Conservation (phyloP, 139 green algal species). For the Coelastrella sp. region DNA sequence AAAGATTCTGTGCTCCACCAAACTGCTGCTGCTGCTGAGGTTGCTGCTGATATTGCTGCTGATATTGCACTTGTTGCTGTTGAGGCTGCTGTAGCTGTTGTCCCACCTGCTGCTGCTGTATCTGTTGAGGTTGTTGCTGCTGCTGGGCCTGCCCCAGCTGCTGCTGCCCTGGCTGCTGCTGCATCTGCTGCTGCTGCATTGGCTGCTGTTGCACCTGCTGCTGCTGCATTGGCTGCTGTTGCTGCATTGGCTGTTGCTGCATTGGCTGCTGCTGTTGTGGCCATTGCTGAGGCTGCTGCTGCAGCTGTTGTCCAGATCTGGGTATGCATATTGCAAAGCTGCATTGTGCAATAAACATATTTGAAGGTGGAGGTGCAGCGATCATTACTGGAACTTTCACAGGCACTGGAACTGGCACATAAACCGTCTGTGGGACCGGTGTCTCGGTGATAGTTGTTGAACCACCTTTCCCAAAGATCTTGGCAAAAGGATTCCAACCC, state of each 20-base stretch:
- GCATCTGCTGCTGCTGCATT: not conserved
- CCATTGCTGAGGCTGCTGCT: not conserved
- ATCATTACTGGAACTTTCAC: not conserved
- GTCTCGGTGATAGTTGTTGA: not conserved
- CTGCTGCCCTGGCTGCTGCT: not conserved
- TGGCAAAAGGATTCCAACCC: slow-evolving; percentile 3
- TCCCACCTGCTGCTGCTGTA: not conserved
- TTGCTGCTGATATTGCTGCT: not conserved
- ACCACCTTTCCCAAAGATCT: not conserved
- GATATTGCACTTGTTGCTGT: not conserved
- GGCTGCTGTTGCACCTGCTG: not conserved
- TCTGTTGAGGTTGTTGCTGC: not conserved
- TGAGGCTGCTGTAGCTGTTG: not conserved
- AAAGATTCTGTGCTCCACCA: not conserved
- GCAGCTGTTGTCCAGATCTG: not conserved
- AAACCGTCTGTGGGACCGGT: not conserved
- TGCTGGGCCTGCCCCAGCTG: not conserved
- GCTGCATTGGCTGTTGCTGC: not conserved
- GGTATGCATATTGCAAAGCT: not conserved
- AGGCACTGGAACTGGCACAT: not conserved
- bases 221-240: not conserved
- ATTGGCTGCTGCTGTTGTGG: not conserved
- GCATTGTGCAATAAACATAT: not conserved
- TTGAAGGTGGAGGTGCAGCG: not conserved
- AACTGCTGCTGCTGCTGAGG: not conserved